Evolutionary conservation across 768 basidiomycete species (phyloP), one percentile per base, ranked within the genome.

Genomic region (Ephemerocybe angulata): DNA sequence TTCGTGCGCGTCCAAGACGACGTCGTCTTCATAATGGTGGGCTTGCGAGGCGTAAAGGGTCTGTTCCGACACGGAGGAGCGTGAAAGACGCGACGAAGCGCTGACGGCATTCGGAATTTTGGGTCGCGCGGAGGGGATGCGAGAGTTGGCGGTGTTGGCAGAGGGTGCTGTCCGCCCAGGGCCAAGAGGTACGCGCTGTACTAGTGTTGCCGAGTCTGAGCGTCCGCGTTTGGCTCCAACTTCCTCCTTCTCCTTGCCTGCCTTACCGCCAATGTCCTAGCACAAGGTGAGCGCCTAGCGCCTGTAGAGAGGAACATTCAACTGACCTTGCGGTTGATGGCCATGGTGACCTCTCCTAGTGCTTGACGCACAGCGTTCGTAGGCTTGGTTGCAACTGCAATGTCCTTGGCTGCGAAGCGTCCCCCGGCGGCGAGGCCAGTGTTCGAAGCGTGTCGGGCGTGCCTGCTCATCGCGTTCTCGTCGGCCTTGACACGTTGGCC

Each of bases 261-360:
- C 63, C 66, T 84, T 85, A 67, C 65, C 66, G 57, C 66, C 71
- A 37, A 76, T 69, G 33, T 84, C 81, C 81, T 84, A 54, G 48
- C 54, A 52, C 40, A 24, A 44, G 33, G 38, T 19, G 33, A 53
- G 52, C 27, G 43, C 49, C 29, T 27, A 38, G 48, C 31, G 25
- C 58, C 56, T 47, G 33, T 30, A 55, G 28, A 49, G 13, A 49
- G 54, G 49, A 58, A 41, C 49, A 53, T 41, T 35, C 43, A 44
- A 65, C 81, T 60, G 64, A 87, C 88, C 75, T 87, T 90, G 67
- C 84, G 82, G 67, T 84, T 82, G 69, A 90, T 90, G 50, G 82
- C 81, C 49, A 81, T 85, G 42, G 88, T 88, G 59, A 94, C 91
- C 72, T 93, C 92, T 55, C 85, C 83, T 48, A 95, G 78, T 37